Percentiles rank a stretch among this genome's conserved stretches.
These are phyloP conservation scores for Cyclostephanos invisitatus DNA, from an alignment of 108 stramenopile genomes.

Conservation along the genomic window DNA sequence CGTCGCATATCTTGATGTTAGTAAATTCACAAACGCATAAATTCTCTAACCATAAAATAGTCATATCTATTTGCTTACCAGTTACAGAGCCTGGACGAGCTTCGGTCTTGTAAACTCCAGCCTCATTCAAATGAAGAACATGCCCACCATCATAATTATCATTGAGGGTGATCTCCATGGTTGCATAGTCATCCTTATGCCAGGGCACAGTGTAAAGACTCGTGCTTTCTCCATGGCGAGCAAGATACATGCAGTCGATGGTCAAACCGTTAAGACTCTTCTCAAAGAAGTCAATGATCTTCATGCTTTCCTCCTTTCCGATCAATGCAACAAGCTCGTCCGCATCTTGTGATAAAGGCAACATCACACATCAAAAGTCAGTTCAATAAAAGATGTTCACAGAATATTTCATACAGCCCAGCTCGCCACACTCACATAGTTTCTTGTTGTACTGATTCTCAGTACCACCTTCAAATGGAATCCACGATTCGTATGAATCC, in stretches of 20 bases:
- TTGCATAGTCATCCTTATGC: conserved; percentile 19
- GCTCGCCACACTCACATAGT: neutral
- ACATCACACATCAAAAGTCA: neutral
- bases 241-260: conserved; percentile 16
- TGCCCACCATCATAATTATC: conserved; percentile 16
- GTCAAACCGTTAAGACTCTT: conserved; percentile 10
- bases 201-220: conserved; percentile 9
- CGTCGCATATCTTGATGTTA: neutral
- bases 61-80: conserved; percentile 3
- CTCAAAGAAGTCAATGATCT: conserved; percentile 19
- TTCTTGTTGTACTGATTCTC: conserved; percentile 5
- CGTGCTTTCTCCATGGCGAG: neutral
- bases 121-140: conserved; percentile 15
- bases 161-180: conserved; percentile 19
- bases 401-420: neutral
- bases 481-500: neutral
- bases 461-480: conserved; percentile 1
- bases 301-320: conserved; percentile 9
- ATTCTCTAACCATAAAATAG: neutral
- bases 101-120: conserved; percentile 16
- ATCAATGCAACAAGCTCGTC: conserved; percentile 9
- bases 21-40: neutral
- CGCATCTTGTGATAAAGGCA: neutral
- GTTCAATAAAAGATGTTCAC: neutral
- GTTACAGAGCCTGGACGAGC: conserved; percentile 19